These are phyloP conservation scores for Gymnopilus dilepis DNA, from an alignment of 768 basidiomycete species.

Conservation along the genomic window DNA sequence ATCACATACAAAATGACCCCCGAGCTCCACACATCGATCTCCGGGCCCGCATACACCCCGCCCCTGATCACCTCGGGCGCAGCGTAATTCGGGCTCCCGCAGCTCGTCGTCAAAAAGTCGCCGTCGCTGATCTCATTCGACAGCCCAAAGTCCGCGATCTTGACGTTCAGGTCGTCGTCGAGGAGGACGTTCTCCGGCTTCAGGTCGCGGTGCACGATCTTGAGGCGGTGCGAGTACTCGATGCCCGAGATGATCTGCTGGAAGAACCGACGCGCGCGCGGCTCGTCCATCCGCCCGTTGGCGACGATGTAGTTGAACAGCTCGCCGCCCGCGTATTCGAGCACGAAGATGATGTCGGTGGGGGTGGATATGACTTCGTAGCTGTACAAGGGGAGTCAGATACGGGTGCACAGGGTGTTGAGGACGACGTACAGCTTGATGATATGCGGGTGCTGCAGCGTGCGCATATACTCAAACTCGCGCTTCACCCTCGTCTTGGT, in stretches of 20 bases:
- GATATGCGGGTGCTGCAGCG: slow-evolving; percentile 94
- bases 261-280: slow-evolving; percentile 91
- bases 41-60: slow-evolving; percentile 93
- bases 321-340: slow-evolving; percentile 96
- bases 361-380: slow-evolving; percentile 93
- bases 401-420: slow-evolving; percentile 6
- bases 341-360: slow-evolving; percentile 96
- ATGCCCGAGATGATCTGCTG: slow-evolving; percentile 98
- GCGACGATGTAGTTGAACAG: slow-evolving; percentile 98
- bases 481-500: slow-evolving; percentile 92
- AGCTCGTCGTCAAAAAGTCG: slow-evolving; percentile 95
- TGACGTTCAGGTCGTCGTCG: slow-evolving; percentile 86
- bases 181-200: slow-evolving; percentile 96
- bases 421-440: slow-evolving; percentile 79
- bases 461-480: slow-evolving; percentile 97
- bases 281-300: slow-evolving; percentile 91
- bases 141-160: slow-evolving; percentile 99
- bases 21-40: slow-evolving; percentile 98
- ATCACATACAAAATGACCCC: slow-evolving; percentile 99
- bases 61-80: slow-evolving; percentile 98
- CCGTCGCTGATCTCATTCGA: slow-evolving; percentile 97
- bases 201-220: slow-evolving; percentile 97
- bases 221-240: slow-evolving; percentile 94
- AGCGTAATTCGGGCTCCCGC: slow-evolving; percentile 98
- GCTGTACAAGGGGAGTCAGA: slow-evolving; percentile 40